A percentile compares a stretch with the other conserved stretches of the same genome.
Evolutionary conservation across 2,329 filamentous ascomycete genomes (phyloP).

Genomic region (Neofusicoccum sp.): DNA sequence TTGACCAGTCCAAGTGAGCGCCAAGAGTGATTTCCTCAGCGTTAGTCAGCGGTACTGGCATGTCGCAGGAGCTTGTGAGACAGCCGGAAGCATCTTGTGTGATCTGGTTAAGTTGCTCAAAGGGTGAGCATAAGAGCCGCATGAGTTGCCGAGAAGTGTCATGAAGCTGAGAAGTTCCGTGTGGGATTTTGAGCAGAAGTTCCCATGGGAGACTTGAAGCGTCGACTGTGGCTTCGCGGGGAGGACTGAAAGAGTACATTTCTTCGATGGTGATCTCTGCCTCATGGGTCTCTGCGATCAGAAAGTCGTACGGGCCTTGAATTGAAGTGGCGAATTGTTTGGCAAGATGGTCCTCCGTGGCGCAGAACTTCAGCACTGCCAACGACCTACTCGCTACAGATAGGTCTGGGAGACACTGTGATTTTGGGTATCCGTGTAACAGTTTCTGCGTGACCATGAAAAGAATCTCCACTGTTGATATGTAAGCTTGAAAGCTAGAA

Average conservation of each 20-base stretch:
- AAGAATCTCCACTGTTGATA: constrained; percentile 25
- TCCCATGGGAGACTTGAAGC: constrained; percentile 16
- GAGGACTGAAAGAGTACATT: background rate
- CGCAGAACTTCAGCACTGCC: constrained; percentile 22
- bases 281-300: background rate
- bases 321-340: background rate
- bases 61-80: background rate
- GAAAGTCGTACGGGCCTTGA: constrained; percentile 16
- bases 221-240: background rate
- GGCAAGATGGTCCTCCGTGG: constrained; percentile 14
- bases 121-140: constrained; percentile 24
- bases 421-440: constrained; percentile 11
- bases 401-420: constrained; percentile 21
- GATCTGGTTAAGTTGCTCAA: background rate
- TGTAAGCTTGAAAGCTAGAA: constrained; percentile 26
- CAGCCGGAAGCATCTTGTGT: background rate
- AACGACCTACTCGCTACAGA: constrained; percentile 20
- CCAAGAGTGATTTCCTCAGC: background rate
- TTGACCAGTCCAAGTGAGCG: background rate
- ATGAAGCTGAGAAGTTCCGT: constrained; percentile 24
- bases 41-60: background rate
- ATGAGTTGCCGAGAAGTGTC: constrained; percentile 24
- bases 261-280: background rate
- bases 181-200: constrained; percentile 23
- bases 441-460: constrained; percentile 26